phyloP scores from a whole-genome alignment of 2,329 filamentous ascomycete genomes.

The Trichoderma atrobrunneum region DNA sequence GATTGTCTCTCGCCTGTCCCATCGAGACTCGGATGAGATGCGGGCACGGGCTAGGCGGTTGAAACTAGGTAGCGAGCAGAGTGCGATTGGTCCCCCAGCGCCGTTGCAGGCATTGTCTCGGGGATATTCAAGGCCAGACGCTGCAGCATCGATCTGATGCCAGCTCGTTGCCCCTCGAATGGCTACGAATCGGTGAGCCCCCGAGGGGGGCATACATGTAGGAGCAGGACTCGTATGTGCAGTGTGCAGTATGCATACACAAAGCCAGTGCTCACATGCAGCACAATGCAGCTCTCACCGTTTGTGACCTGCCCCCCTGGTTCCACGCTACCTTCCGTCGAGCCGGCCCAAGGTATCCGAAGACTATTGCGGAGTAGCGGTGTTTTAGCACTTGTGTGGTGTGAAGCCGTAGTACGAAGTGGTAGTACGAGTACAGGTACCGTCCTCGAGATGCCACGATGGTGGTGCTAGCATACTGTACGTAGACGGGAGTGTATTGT shows the following conservation, averaged over 20 bases:
- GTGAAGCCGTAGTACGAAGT: not conserved
- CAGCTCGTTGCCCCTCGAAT: not conserved
- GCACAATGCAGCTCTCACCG: constrained; percentile 10
- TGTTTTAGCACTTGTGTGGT: not conserved
- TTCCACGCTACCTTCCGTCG: constrained; percentile 16
- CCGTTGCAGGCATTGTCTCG: constrained; percentile 9
- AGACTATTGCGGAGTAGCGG: not conserved
- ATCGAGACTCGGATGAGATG: not conserved
- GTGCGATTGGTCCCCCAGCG: not conserved
- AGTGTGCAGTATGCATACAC: constrained; percentile 5
- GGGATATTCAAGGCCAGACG: constrained; percentile 6
- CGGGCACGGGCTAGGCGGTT: not conserved
- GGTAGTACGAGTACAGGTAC: not conserved
- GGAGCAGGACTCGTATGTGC: not conserved
- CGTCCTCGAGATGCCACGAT: not conserved
- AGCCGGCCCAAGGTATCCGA: constrained; percentile 10
- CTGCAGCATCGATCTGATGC: constrained; percentile 6
- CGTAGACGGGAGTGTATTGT: not conserved
- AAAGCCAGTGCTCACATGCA: constrained; percentile 4
- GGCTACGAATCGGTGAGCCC: not conserved
- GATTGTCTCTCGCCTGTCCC: constrained; percentile 3
- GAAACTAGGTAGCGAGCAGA: not conserved
- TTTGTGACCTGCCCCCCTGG: constrained; percentile 1
- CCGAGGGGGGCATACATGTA: not conserved
- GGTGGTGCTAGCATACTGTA: not conserved